Percentiles rank a stretch among this genome's conserved stretches.
phyloP scores from a whole-genome alignment of 306 rosid genomes.

The Citrullus amarus region DNA sequence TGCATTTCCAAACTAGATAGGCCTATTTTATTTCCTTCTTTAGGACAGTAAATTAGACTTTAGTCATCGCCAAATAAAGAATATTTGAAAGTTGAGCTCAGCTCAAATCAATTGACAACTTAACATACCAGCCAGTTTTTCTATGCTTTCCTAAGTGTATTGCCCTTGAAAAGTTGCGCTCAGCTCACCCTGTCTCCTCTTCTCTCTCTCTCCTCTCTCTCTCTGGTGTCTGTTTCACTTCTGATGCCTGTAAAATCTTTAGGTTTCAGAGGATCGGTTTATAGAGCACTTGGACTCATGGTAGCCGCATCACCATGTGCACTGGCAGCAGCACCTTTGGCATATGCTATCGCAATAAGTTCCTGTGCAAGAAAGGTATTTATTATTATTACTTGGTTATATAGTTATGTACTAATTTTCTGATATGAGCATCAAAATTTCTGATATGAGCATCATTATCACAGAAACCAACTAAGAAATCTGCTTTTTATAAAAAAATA shows the following conservation, averaged over 20 bases:
- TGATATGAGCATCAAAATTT: background rate
- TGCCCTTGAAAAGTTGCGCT: background rate
- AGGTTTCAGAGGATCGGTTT: slow-evolving; percentile 96
- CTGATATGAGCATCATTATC: background rate
- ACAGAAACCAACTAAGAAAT: background rate
- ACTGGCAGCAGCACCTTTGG: slow-evolving; percentile 95
- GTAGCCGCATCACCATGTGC: slow-evolving; percentile 99
- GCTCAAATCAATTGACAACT: background rate
- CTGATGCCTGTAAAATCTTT: slow-evolving; percentile 21
- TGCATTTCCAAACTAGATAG: background rate
- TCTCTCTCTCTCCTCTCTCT: background rate
- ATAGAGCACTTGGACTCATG: slow-evolving; percentile 95
- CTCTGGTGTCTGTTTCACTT: slow-evolving; percentile 8
- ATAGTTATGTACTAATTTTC: background rate
- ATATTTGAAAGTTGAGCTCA: background rate
- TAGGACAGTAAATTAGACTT: background rate
- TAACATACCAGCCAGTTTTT: background rate
- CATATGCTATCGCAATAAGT: slow-evolving; percentile 91
- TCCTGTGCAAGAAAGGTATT: slow-evolving; percentile 87
- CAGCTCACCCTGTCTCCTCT: background rate
- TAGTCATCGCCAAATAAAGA: background rate
- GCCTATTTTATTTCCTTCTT: background rate
- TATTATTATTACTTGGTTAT: background rate
- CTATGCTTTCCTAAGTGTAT: background rate
- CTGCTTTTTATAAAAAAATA: background rate